These are phyloP conservation scores for Aspergillus bombycis DNA, from an alignment of 2,329 filamentous ascomycete genomes.

Conservation along the genomic window DNA sequence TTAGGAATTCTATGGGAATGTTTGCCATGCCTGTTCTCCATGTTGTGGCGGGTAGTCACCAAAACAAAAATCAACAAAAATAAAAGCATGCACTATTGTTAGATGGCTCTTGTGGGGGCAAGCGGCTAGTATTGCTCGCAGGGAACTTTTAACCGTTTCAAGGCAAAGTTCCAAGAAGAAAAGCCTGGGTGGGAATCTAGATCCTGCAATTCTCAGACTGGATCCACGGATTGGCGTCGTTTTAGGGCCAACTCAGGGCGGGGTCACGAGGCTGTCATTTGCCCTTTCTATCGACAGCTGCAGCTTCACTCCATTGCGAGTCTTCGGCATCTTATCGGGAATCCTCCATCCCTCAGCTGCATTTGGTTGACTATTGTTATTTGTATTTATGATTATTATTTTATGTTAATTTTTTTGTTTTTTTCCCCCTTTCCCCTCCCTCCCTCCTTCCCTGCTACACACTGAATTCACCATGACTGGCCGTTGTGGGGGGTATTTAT, in stretches of 20 bases:
- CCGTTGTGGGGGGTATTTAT: neutral
- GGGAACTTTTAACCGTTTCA: slow-evolving; percentile 21
- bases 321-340: neutral
- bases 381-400: neutral
- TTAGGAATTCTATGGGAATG: neutral
- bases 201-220: neutral
- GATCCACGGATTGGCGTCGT: neutral
- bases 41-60: neutral
- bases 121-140: neutral
- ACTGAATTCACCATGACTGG: neutral
- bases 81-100: too few relatives aligned
- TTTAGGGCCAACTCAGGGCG: neutral
- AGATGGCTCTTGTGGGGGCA: too few relatives aligned
- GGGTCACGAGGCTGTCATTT: slow-evolving; percentile 1
- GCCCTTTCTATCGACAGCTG: neutral
- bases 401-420: neutral
- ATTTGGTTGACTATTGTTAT: neutral
- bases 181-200: slow-evolving; percentile 5
- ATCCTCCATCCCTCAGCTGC: neutral
- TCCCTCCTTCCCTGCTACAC: neutral
- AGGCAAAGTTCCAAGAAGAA: slow-evolving; percentile 6
- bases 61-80: neutral
- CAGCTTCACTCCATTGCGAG: neutral
- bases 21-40: neutral
- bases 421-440: neutral